Evolutionary conservation across 352 stramenopile genomes (phyloP).

Genomic region (Pythium rishiriense): DNA sequence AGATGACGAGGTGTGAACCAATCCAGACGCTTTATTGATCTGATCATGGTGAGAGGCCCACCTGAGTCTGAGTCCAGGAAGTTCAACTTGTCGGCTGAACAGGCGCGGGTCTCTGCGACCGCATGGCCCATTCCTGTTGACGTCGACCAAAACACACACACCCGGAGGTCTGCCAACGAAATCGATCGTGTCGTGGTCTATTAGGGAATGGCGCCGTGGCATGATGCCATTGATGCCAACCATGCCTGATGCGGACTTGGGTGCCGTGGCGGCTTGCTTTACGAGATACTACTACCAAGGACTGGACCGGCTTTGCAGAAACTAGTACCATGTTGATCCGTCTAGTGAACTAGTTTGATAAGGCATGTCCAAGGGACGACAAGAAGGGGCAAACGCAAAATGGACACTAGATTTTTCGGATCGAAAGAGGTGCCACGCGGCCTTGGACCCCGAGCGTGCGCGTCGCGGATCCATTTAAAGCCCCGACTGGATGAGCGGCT

Average conservation of each 20-base stretch:
- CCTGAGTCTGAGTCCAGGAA: background rate
- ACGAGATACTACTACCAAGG: too few relatives aligned
- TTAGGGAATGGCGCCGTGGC: background rate
- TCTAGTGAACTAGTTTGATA: too few relatives aligned
- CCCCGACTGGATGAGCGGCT: constrained; percentile 33
- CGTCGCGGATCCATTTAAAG: constrained; percentile 25
- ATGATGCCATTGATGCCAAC: background rate
- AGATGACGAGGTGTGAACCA: background rate
- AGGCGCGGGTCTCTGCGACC: constrained; percentile 1
- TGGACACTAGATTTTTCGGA: too few relatives aligned
- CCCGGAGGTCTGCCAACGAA: background rate
- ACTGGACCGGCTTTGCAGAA: too few relatives aligned
- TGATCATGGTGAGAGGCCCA: background rate
- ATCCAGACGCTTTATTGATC: background rate
- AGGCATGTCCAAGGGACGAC: too few relatives aligned
- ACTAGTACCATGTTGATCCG: too few relatives aligned
- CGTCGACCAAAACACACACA: background rate
- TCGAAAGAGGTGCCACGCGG: too few relatives aligned
- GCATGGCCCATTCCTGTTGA: constrained; percentile 2
- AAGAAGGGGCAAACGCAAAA: too few relatives aligned
- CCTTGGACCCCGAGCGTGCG: too few relatives aligned
- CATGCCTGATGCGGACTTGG: too few relatives aligned
- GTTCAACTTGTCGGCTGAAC: background rate
- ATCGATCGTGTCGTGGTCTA: background rate
- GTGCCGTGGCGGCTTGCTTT: too few relatives aligned